Base-by-base conservation (phyloP, 257 asterid genomes). In the Galeopsis tetrahit region DNA sequence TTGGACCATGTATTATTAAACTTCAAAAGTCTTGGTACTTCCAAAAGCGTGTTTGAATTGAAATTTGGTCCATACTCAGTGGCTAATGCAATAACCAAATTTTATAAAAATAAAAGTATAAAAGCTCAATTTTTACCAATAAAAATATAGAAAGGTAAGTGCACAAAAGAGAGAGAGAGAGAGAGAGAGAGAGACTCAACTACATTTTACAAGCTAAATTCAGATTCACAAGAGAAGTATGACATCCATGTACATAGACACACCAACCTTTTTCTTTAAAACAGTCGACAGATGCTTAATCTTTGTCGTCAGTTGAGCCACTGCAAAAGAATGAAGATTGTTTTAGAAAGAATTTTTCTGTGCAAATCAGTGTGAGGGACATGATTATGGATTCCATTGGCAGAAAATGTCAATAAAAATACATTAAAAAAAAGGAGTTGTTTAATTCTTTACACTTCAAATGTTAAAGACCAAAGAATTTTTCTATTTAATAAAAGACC, bases 221-320 rank as follows among this genome's bases (percentile, higher is more conserved):
- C 52, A 9, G 36, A 53, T 35, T 48, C 28, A 8, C 6, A 34
- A 38, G 58, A 51, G 40, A 60, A 43, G 58, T 28, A 59, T 9
- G 56, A 15, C n/a, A n/a, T 34, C 31, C 35, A 10, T 46, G 65
- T 7, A 15, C 4, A 38, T 39, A n/a, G 35, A 69, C 38, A 56
- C 15, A 40, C 87, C 40, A 69, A 93, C 97, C 90, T 93, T 93
- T 69, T 90, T 90, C 71, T 80, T 86, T 69, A 93, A 73, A 75
- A 71, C 88, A 5, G 76, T 34, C 49, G 93, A 78, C 28, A 88
- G 84, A 77, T 93, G 92, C 76, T 88, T 88, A 35, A 93, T 93
- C 89, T 93, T 90, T 68, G 95, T 85, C 2, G 98, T 93, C 74
- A 90, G 89, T 57, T 88, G 97, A 59, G 96, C 98, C 80, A 90